Conservation (phyloP, 257 asterid species). For the Paulownia fortunei region DNA sequence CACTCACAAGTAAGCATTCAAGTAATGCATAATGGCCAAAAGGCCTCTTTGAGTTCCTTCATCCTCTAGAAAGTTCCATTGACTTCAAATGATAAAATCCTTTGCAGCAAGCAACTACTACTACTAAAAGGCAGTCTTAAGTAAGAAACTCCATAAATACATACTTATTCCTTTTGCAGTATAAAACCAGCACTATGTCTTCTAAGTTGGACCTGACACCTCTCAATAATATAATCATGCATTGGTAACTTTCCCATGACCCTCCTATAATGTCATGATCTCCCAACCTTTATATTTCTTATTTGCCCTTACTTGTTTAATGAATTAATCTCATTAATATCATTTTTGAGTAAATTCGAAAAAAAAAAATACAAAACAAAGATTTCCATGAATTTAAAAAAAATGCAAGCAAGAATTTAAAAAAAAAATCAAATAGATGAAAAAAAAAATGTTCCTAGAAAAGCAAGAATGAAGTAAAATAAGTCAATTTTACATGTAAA, state of each 20-base stretch:
- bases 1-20: neutral
- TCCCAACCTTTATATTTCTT: neutral
- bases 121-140: neutral
- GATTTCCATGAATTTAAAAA: neutral
- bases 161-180: neutral
- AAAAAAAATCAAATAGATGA: conserved; percentile 17
- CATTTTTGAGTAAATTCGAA: neutral
- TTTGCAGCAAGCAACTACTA: neutral
- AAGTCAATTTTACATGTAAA: neutral
- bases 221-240: neutral
- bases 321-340: neutral
- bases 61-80: neutral
- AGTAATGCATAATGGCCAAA: neutral
- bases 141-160: neutral
- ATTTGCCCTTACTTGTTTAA: neutral
- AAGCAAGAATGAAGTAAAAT: conserved; percentile 13
- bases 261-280: neutral
- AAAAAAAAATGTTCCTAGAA: neutral
- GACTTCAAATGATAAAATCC: conserved; percentile 17
- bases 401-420: conserved; percentile 19
- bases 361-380: neutral
- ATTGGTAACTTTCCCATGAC: neutral
- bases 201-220: neutral
- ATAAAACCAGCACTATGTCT: neutral
- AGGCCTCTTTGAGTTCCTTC: neutral